Evolutionary conservation across 306 rosid genomes (phyloP).

Genomic region (Pyrus communis): DNA sequence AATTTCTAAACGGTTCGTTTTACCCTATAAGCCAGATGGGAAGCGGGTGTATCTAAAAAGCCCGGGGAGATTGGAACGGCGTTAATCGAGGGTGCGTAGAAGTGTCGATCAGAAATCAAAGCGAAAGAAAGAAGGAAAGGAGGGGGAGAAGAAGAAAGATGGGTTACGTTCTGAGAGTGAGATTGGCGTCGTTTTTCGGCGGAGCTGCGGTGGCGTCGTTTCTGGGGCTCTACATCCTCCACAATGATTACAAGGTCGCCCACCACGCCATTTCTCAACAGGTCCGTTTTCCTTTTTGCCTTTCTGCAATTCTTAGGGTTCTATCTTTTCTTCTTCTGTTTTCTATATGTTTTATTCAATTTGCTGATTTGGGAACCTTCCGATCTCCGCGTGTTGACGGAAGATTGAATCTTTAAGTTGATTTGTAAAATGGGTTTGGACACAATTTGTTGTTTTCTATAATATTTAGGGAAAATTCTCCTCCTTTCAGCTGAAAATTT

Average conservation of each 20-base stretch:
- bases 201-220: conserved; percentile 85
- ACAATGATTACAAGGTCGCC: conserved; percentile 72
- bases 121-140: not conserved
- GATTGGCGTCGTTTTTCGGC: conserved; percentile 77
- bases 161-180: conserved; percentile 83
- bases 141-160: conserved; percentile 29
- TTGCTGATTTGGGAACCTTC: not conserved
- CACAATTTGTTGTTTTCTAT: not conserved
- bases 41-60: no score
- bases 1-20: no score
- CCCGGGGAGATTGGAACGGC: not conserved
- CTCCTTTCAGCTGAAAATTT: not conserved
- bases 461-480: not conserved
- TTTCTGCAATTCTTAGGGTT: not conserved
- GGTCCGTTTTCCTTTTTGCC: conserved; percentile 30
- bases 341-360: not conserved
- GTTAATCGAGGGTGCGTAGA: not conserved
- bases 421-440: not conserved
- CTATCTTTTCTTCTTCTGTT: not conserved
- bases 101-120: not conserved
- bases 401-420: not conserved
- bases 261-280: conserved; percentile 59
- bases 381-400: not conserved
- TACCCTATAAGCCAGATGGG: no score
- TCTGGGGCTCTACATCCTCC: conserved; percentile 65